Percentiles rank a stretch among this genome's conserved stretches.
These are phyloP conservation scores for Pseudopyrenochaeta lycopersici DNA, from an alignment of 2,329 filamentous ascomycete genomes.

Conservation along the genomic window DNA sequence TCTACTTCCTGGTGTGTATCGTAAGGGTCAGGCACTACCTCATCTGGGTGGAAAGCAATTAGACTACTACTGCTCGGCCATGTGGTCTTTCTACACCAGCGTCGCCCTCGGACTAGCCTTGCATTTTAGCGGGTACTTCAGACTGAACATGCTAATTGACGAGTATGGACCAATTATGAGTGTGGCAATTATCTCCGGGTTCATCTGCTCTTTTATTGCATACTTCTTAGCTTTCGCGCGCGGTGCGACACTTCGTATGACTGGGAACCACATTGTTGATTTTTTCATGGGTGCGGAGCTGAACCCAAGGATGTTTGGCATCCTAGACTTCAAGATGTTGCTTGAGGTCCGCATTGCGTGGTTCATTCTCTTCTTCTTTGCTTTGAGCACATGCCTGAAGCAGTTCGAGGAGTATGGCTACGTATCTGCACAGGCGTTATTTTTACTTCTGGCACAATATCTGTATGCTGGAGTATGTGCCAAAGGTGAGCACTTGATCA, in stretches of 20 bases:
- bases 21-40: constrained; percentile 86
- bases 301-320: constrained; percentile 84
- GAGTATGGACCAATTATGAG: constrained; percentile 94
- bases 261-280: constrained; percentile 80
- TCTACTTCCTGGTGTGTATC: constrained; percentile 84
- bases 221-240: constrained; percentile 85
- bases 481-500: constrained; percentile 91
- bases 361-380: constrained; percentile 86
- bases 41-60: constrained; percentile 86
- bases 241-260: constrained; percentile 91
- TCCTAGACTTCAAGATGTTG: constrained; percentile 94
- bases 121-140: constrained; percentile 86
- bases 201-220: constrained; percentile 80
- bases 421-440: constrained; percentile 81
- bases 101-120: constrained; percentile 74
- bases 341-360: constrained; percentile 92
- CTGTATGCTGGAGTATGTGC: constrained; percentile 91
- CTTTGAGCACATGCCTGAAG: constrained; percentile 77
- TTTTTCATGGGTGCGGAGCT: constrained; percentile 92
- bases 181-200: constrained; percentile 91
- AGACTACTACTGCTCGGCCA: constrained; percentile 92
- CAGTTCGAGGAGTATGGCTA: constrained; percentile 89
- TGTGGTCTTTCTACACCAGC: constrained; percentile 87
- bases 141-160: constrained; percentile 89
- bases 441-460: constrained; percentile 88